Evolutionary conservation across 2,329 filamentous ascomycete genomes (phyloP).

Genomic region (Colletotrichum somersetense): DNA sequence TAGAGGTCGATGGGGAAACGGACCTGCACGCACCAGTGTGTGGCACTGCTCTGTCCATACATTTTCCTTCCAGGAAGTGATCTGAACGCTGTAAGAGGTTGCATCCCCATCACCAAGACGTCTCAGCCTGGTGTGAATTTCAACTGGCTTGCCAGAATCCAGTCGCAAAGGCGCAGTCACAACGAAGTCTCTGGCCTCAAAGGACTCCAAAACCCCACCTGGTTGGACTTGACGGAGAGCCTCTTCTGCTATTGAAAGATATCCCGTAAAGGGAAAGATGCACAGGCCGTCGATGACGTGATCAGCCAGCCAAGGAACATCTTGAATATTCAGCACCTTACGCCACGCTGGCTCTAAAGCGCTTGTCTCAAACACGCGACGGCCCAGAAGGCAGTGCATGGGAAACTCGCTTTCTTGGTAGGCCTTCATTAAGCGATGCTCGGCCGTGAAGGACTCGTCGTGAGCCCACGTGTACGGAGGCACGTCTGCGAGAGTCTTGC

Average conservation of each 20-base stretch:
- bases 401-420: background rate
- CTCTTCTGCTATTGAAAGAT: constrained; percentile 13
- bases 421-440: constrained; percentile 3
- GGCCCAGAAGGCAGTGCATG: constrained; percentile 15
- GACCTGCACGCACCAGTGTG: constrained; percentile 11
- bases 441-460: background rate
- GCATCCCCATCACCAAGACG: constrained; percentile 33
- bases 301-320: constrained; percentile 12
- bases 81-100: constrained; percentile 50
- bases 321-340: constrained; percentile 14
- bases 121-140: constrained; percentile 50
- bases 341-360: constrained; percentile 12
- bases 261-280: constrained; percentile 15
- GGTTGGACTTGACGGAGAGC: constrained; percentile 10
- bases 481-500: constrained; percentile 15
- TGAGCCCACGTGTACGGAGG: constrained; percentile 19
- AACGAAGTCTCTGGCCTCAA: constrained; percentile 43
- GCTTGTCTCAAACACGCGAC: constrained; percentile 7
- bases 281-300: constrained; percentile 7
- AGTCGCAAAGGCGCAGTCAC: constrained; percentile 29
- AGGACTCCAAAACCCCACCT: too few species aligned
- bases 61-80: constrained; percentile 47
- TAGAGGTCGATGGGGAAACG: too few species aligned
- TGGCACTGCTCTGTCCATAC: constrained; percentile 48
- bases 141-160: constrained; percentile 45